These are phyloP conservation scores for Cercospora zeina DNA, from an alignment of 2,329 filamentous ascomycete genomes.

Conservation along the genomic window DNA sequence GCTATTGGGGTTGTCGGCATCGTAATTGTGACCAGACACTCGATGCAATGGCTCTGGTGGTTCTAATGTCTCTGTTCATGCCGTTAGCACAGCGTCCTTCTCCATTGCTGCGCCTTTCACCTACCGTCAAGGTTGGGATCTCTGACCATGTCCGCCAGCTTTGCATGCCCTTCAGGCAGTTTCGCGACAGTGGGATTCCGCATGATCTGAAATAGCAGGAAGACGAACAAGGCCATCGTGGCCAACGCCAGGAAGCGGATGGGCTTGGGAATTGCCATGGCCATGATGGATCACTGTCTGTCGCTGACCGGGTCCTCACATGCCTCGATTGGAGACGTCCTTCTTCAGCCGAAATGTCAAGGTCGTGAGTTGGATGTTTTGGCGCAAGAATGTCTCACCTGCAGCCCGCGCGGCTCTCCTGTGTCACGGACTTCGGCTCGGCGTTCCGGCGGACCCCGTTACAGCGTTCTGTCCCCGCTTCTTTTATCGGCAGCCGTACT, in stretches of 20 bases:
- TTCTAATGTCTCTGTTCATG: slow-evolving; percentile 64
- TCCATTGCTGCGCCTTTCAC: slow-evolving; percentile 40
- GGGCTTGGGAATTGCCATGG: slow-evolving; percentile 81
- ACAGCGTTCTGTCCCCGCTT: not conserved
- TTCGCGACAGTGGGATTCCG: slow-evolving; percentile 54
- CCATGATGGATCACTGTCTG: slow-evolving; percentile 60
- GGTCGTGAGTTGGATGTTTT: not conserved
- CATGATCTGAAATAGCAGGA: slow-evolving; percentile 75
- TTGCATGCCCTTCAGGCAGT: slow-evolving; percentile 39
- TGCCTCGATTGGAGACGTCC: not conserved
- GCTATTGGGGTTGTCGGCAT: slow-evolving; percentile 70
- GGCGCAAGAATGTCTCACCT: slow-evolving; percentile 1
- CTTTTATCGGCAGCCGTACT: not conserved
- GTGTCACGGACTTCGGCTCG: not conserved
- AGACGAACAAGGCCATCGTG: slow-evolving; percentile 71
- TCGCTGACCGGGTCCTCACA: not conserved
- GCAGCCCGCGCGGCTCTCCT: not conserved
- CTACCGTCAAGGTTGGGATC: slow-evolving; percentile 87
- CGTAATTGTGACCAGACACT: slow-evolving; percentile 70
- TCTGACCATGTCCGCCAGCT: slow-evolving; percentile 63
- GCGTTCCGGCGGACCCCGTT: not conserved
- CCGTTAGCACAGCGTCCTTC: slow-evolving; percentile 1
- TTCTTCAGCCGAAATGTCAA: not conserved
- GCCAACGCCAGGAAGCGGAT: slow-evolving; percentile 75
- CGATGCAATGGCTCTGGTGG: slow-evolving; percentile 74